A percentile compares a stretch with the other conserved stretches of the same genome.
phyloP scores from a whole-genome alignment of 805 yeast species.

The Starmerella powellii region DNA sequence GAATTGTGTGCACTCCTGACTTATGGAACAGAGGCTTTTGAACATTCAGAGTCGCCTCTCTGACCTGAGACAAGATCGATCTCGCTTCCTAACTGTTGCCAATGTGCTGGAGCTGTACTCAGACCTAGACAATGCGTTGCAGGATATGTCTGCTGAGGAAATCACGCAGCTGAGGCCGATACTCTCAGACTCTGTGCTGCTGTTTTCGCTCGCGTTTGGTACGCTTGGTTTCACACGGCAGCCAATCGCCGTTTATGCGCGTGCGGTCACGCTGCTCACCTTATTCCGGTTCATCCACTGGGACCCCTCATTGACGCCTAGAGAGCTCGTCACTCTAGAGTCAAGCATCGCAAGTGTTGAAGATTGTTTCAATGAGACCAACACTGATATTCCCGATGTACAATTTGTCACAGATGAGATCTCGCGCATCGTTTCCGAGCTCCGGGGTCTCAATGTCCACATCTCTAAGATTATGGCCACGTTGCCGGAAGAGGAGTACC shows the following conservation, averaged over 20 bases:
- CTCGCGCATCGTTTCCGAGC: not conserved
- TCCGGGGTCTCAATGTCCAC: not conserved
- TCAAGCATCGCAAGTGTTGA: conserved; percentile 60
- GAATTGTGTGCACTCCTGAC: no score
- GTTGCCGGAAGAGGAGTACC: conserved; percentile 17
- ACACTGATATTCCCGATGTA: conserved; percentile 42
- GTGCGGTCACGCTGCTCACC: conserved; percentile 74
- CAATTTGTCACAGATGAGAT: conserved; percentile 3
- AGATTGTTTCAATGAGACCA: conserved; percentile 40
- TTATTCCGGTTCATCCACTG: conserved; percentile 72
- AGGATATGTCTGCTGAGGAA: conserved; percentile 10
- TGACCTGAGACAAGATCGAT: conserved; percentile 18
- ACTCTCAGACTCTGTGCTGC: conserved; percentile 29
- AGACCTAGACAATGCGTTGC: conserved; percentile 16
- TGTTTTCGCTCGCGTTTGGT: conserved; percentile 72
- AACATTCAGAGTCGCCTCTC: conserved; percentile 11
- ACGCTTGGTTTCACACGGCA: conserved; percentile 83
- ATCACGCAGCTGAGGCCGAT: conserved; percentile 1
- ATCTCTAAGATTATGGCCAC: conserved; percentile 1
- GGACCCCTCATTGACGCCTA: conserved; percentile 67
- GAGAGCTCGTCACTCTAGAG: conserved; percentile 69
- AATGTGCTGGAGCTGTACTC: conserved; percentile 14
- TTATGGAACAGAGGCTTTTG: conserved; percentile 10
- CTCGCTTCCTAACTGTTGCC: conserved; percentile 13
- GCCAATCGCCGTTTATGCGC: conserved; percentile 91